Conservation (phyloP, 2,329 filamentous ascomycete genomes). For the Sphaerulina vaccinii region DNA sequence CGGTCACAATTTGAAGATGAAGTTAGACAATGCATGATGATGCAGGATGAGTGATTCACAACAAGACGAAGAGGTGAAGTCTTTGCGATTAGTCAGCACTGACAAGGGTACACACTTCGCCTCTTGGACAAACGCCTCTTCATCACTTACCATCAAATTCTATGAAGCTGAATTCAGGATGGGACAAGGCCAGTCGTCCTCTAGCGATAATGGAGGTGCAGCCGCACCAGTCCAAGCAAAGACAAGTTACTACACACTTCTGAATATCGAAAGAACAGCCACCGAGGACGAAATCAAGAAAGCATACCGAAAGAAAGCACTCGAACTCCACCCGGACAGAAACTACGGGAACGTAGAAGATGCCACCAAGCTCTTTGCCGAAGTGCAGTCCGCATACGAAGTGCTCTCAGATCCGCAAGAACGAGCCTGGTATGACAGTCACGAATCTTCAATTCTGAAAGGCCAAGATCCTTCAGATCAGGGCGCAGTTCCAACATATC, state of each 20-base stretch:
- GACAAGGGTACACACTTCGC: too few relatives aligned
- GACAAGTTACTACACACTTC: slow-evolving; percentile 81
- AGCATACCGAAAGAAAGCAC: slow-evolving; percentile 83
- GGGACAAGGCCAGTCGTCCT: slow-evolving; percentile 49
- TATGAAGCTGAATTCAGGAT: slow-evolving; percentile 37
- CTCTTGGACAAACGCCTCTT: too few relatives aligned
- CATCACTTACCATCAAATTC: too few relatives aligned
- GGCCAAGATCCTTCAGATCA: slow-evolving; percentile 56
- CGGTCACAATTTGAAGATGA: too few relatives aligned
- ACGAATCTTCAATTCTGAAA: slow-evolving; percentile 78
- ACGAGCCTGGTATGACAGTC: slow-evolving; percentile 95
- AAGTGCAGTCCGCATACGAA: slow-evolving; percentile 90
- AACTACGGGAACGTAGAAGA: slow-evolving; percentile 84
- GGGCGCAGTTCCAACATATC: slow-evolving; percentile 59
- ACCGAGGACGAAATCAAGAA: slow-evolving; percentile 92
- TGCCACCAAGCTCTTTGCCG: slow-evolving; percentile 82
- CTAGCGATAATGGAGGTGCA: slow-evolving; percentile 28
- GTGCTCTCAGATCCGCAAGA: slow-evolving; percentile 95
- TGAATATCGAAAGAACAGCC: slow-evolving; percentile 70
- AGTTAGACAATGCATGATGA: too few relatives aligned
- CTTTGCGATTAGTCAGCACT: too few relatives aligned
- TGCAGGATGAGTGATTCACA: too few relatives aligned
- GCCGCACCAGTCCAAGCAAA: slow-evolving; percentile 48
- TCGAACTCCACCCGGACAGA: slow-evolving; percentile 92
- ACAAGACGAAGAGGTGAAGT: too few relatives aligned